These are phyloP conservation scores for Davidsoniella virescens DNA, from an alignment of 2,329 filamentous ascomycete species.

Conservation along the genomic window DNA sequence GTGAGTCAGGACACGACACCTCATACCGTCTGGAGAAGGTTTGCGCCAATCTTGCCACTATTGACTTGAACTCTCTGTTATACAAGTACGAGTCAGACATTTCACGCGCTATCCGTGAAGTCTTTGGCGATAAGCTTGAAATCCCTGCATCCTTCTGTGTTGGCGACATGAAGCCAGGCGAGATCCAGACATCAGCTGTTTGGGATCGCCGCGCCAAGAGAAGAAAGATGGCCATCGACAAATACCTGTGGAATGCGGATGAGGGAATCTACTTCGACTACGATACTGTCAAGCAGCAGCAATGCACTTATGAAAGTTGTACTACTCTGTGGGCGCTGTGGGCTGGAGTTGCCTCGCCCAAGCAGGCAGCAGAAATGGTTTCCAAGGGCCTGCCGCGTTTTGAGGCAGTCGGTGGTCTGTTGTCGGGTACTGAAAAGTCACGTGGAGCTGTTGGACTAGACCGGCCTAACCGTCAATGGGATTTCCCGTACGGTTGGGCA, in stretches of 20 bases:
- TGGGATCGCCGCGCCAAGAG: conserved; percentile 84
- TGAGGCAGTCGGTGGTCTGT: conserved; percentile 71
- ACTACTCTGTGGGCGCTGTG: conserved; percentile 98
- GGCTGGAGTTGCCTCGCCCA: conserved; percentile 74
- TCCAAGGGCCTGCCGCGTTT: conserved; percentile 69
- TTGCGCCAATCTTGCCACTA: conserved; percentile 76
- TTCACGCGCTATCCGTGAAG: conserved; percentile 63
- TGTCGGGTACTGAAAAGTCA: conserved; percentile 80
- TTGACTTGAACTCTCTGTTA: conserved; percentile 84
- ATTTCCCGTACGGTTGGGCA: conserved; percentile 96
- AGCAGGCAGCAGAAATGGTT: conserved; percentile 74
- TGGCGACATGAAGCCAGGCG: conserved; percentile 43
- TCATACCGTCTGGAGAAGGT: conserved; percentile 82
- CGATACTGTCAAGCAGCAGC: conserved; percentile 65
- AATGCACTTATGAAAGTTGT: conserved; percentile 71
- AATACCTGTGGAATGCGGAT: conserved; percentile 82
- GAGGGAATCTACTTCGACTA: conserved; percentile 98
- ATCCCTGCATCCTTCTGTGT: conserved; percentile 72
- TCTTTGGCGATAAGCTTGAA: conserved; percentile 69
- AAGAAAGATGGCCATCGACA: conserved; percentile 74
- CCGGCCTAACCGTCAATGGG: conserved; percentile 92
- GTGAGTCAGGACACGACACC: conserved; percentile 94
- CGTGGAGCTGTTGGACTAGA: conserved; percentile 65
- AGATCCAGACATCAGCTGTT: conserved; percentile 63
- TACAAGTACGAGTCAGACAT: conserved; percentile 98